Base-by-base conservation (phyloP, 495 filamentous ascomycete genomes). In the Cercophora newfieldiana region DNA sequence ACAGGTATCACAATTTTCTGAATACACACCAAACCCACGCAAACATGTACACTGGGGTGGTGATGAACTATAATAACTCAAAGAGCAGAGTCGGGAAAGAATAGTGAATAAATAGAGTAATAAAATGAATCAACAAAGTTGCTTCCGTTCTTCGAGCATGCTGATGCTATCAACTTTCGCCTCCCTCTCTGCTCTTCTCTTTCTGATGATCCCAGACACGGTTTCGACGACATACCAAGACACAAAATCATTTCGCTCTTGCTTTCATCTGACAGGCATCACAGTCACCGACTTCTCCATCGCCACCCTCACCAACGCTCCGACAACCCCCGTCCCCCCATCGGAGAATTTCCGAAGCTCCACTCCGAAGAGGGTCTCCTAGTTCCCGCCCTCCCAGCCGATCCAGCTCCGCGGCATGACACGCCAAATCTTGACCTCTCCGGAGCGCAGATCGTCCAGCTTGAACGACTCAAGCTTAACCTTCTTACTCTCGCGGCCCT, bases 371-470 rank as follows among this genome's bases (percentile, higher is more conserved):
- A 63, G 28, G 49, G 50, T 55, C 31, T 63, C 68, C 71, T 73
- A 73, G 50, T 71, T 73, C 65, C 71, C 68, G 33, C 67, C 66
- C 63, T 87, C 88, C 94, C 94, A 97, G 31, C 94, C 92, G 53
- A 98, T 88, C 93, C 94, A 98, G 67, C 84, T 88, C 68, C 92
- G 86, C 14, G 91, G 91, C 88, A 97, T 94, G 33, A 96, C 92
- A 64, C 95, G 87, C 95, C 95, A 99, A 65, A 98, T 93, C 81
- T 96, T 97, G 68, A 97, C 92, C 81, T 99, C 95, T 12, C 95
- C 95, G 77, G 90, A 94, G 74, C 91, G 84, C 71, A 99, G 72
- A 79, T 99, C 95, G 44, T 92, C 93, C 59, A 99, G 82, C 80
- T 94, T 93, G 75, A 91, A 98, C 75, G 91, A 93, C 81, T 98